These are phyloP conservation scores for Citrus cavaleriei DNA, from an alignment of 345 rosid species.

Conservation along the genomic window DNA sequence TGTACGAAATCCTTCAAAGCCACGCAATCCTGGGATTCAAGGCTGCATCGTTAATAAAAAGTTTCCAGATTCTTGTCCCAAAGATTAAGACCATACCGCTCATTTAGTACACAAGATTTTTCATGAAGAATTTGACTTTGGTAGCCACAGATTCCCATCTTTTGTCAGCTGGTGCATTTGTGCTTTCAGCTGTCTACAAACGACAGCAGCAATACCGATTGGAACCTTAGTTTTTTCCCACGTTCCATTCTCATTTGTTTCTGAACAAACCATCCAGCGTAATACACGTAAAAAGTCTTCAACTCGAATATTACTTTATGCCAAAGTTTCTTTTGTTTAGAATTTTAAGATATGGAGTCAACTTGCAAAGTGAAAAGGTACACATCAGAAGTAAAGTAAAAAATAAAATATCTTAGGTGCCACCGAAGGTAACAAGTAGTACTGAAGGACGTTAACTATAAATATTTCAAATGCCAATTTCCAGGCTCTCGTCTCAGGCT, in stretches of 20 bases:
- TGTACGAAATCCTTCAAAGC: not conserved
- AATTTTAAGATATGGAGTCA: not conserved
- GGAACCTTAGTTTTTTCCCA: not conserved
- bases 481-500: too few species aligned
- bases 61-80: not conserved
- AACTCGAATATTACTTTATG: not conserved
- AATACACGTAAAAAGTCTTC: not conserved
- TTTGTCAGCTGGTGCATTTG: not conserved
- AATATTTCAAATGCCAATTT: not conserved
- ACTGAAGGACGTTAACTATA: not conserved
- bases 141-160: conserved; percentile 6
- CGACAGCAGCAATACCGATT: conserved; percentile 4
- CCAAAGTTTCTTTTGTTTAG: not conserved
- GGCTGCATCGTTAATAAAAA: not conserved
- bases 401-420: not conserved
- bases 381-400: not conserved
- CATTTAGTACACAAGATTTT: not conserved
- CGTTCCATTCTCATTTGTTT: not conserved
- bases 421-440: not conserved
- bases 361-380: not conserved
- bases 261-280: not conserved
- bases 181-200: not conserved
- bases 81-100: not conserved
- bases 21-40: not conserved
- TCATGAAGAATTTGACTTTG: not conserved